Conservation (phyloP, 495 filamentous ascomycete genomes). For the Xylaria flabelliformis region DNA sequence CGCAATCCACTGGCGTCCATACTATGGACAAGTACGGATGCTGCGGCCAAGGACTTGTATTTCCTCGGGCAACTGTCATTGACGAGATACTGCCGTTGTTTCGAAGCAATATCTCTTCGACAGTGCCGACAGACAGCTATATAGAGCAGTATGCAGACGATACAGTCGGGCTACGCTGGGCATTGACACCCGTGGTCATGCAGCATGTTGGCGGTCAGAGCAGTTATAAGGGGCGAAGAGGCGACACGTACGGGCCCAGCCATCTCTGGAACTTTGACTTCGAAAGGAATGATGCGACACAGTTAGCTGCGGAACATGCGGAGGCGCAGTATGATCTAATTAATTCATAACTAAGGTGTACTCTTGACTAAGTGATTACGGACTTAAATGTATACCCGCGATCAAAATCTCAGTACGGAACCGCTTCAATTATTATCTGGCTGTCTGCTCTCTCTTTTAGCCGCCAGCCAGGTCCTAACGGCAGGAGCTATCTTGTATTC, state of each 20-base stretch:
- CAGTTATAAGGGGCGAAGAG: slow-evolving; percentile 32
- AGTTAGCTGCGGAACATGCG: slow-evolving; percentile 32
- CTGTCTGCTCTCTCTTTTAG: neutral
- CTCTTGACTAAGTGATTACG: neutral
- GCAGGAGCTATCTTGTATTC: neutral
- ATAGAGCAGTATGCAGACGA: slow-evolving; percentile 33
- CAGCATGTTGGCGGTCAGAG: slow-evolving; percentile 57
- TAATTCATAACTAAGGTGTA: neutral
- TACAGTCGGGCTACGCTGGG: slow-evolving; percentile 46
- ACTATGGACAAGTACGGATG: slow-evolving; percentile 58
- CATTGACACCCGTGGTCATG: slow-evolving; percentile 54
- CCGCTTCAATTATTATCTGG: neutral
- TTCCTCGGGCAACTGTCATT: slow-evolving; percentile 27
- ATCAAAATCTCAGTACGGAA: neutral
- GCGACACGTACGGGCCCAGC: slow-evolving; percentile 22
- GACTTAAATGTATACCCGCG: neutral
- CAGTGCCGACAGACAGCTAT: slow-evolving; percentile 37
- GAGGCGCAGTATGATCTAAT: neutral
- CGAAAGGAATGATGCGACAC: slow-evolving; percentile 35
- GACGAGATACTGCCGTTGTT: slow-evolving; percentile 32
- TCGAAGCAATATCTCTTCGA: slow-evolving; percentile 30
- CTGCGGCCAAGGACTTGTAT: slow-evolving; percentile 42
- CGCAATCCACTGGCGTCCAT: slow-evolving; percentile 45
- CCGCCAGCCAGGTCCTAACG: neutral
- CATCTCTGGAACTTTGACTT: slow-evolving; percentile 38